A percentile compares a stretch with the other conserved stretches of the same genome.
Conservation (phyloP, 2,329 filamentous ascomycete genomes). For the Alternaria arborescens region DNA sequence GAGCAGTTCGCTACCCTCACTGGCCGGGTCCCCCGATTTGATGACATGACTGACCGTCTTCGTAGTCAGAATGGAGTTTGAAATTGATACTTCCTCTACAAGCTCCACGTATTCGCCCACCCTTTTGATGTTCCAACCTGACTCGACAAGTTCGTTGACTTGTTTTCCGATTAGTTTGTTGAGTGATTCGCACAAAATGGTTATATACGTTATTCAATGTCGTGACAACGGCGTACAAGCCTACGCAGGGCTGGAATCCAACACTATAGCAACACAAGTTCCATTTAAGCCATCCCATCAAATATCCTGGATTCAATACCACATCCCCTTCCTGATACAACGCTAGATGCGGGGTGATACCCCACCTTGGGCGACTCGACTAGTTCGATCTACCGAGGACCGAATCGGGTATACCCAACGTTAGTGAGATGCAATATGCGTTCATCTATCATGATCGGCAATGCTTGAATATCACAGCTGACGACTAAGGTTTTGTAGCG, state of each 20-base stretch:
- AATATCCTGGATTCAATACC: background rate
- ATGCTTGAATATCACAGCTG: background rate
- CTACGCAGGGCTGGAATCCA: background rate
- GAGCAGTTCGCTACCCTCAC: constrained; percentile 53
- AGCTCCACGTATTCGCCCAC: background rate
- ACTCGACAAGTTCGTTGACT: background rate
- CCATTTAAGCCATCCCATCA: background rate
- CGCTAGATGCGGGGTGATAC: constrained; percentile 2
- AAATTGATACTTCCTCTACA: background rate
- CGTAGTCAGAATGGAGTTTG: background rate
- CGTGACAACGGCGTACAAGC: background rate
- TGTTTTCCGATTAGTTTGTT: background rate
- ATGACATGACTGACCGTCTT: constrained; percentile 20
- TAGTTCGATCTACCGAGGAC: constrained; percentile 38
- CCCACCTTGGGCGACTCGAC: constrained; percentile 22
- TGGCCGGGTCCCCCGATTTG: constrained; percentile 35
- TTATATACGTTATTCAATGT: background rate
- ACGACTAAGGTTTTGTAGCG: background rate
- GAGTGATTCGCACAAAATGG: background rate
- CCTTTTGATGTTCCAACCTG: background rate
- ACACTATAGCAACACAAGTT: background rate
- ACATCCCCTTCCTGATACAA: background rate
- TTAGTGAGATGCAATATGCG: background rate
- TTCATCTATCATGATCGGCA: constrained; percentile 5
- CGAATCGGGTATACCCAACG: background rate